Conservation (phyloP, 768 basidiomycete species). For the Terana coerulea region DNA sequence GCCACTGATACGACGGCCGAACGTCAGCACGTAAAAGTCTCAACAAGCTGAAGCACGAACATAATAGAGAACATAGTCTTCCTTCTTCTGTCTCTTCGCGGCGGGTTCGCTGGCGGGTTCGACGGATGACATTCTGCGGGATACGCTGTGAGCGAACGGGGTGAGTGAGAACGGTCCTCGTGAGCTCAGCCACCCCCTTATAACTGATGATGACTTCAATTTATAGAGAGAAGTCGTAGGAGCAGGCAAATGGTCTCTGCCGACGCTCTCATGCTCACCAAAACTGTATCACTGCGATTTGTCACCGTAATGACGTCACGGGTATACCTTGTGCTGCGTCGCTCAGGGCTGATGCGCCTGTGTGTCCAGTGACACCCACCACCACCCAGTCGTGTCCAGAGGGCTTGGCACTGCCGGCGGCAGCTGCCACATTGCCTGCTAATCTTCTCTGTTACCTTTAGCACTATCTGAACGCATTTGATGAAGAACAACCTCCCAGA, state of each 20-base stretch:
- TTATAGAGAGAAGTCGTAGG: neutral
- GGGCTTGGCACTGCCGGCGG: slow-evolving; percentile 1
- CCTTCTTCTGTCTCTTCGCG: slow-evolving; percentile 18
- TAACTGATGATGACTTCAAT: neutral
- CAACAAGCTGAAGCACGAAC: slow-evolving; percentile 13
- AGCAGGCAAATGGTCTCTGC: too few species aligned
- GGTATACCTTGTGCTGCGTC: slow-evolving; percentile 1
- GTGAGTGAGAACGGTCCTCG: neutral
- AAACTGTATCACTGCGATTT: neutral
- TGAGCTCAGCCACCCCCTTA: neutral
- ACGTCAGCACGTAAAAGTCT: too few species aligned
- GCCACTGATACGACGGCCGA: too few species aligned
- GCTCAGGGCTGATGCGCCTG: slow-evolving; percentile 9
- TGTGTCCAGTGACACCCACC: slow-evolving; percentile 7
- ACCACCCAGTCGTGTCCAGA: slow-evolving; percentile 6
- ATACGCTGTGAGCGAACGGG: neutral
- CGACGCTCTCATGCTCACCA: too few species aligned
- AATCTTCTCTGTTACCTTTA: too few species aligned
- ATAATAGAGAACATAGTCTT: slow-evolving; percentile 23
- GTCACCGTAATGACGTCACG: slow-evolving; percentile 3
- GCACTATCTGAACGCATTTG: too few species aligned
- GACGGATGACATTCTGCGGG: slow-evolving; percentile 4
- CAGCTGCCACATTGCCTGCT: neutral
- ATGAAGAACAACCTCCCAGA: too few species aligned
- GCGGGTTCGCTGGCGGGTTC: slow-evolving; percentile 5